These are phyloP conservation scores for Lablab purpureus DNA, from an alignment of 306 rosid species.

Conservation along the genomic window DNA sequence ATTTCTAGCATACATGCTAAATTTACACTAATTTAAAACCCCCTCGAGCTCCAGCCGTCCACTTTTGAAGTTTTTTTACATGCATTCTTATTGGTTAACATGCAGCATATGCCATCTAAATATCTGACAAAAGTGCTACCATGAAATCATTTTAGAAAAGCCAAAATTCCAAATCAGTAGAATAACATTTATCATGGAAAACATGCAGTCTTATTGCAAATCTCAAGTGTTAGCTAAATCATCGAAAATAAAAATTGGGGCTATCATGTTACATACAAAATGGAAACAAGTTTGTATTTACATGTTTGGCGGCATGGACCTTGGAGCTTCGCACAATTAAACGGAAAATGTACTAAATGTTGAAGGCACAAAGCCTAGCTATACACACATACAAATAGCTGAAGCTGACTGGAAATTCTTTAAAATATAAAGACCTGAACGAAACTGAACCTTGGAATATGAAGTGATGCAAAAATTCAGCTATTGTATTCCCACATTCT, in stretches of 20 bases:
- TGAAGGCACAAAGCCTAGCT: not conserved
- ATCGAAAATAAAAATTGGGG: not conserved
- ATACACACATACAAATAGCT: not conserved
- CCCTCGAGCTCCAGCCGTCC: not conserved
- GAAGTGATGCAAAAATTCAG: not conserved
- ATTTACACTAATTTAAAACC: not conserved
- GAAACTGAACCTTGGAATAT: not conserved
- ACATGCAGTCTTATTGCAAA: slow-evolving; percentile 15
- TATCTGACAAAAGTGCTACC: not conserved
- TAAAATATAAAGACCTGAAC: slow-evolving; percentile 1
- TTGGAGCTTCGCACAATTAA: slow-evolving; percentile 13
- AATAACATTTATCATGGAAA: slow-evolving; percentile 29
- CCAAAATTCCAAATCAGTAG: slow-evolving; percentile 15
- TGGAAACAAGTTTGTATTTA: slow-evolving; percentile 9
- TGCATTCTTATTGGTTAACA: not conserved
- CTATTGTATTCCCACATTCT: not conserved
- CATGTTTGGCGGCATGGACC: slow-evolving; percentile 21
- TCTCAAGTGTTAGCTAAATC: not conserved
- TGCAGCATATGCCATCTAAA: not conserved
- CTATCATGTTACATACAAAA: slow-evolving; percentile 20
- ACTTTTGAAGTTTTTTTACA: not conserved
- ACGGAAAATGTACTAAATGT: not conserved
- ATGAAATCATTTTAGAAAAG: not conserved
- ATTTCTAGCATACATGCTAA: not conserved
- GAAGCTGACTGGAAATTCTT: slow-evolving; percentile 18